Conservation (phyloP, 2,329 filamentous ascomycete species). For the Aspergillus sojae region DNA sequence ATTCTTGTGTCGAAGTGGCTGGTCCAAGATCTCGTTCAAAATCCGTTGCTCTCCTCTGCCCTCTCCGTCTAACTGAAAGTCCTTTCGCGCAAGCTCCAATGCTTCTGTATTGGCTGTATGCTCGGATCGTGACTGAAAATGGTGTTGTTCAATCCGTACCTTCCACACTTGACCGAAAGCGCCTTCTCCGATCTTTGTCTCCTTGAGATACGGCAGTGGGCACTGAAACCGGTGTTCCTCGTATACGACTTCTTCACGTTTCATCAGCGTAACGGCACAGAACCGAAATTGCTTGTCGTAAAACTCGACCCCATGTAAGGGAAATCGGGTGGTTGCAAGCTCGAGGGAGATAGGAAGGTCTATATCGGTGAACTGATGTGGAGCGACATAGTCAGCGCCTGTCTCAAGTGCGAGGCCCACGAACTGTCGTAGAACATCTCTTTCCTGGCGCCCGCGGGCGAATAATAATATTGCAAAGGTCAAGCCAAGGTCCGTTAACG, state of each 20-base stretch:
- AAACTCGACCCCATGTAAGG: constrained; percentile 30
- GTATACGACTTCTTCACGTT: constrained; percentile 31
- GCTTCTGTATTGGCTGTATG: constrained; percentile 13
- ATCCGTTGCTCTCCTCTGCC: constrained; percentile 34
- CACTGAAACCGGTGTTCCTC: constrained; percentile 24
- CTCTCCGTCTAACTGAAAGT: constrained; percentile 31
- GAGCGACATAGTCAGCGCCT: background rate
- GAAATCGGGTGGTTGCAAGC: constrained; percentile 8
- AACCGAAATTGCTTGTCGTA: constrained; percentile 36
- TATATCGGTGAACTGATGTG: constrained; percentile 9
- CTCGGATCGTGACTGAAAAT: constrained; percentile 31
- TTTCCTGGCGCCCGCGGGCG: constrained; percentile 27
- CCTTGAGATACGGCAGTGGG: constrained; percentile 36
- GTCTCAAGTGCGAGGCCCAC: constrained; percentile 3
- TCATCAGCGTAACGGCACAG: constrained; percentile 33
- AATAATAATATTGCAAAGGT: constrained; percentile 38
- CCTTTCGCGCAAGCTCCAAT: constrained; percentile 39
- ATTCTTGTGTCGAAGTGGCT: constrained; percentile 36
- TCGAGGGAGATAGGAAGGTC: constrained; percentile 12
- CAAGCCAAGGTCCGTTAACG: constrained; percentile 27
- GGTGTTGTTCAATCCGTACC: constrained; percentile 37
- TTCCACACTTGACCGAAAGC: constrained; percentile 35
- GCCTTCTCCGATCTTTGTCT: constrained; percentile 34
- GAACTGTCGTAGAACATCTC: constrained; percentile 20
- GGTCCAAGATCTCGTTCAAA: constrained; percentile 38